Base-by-base conservation (phyloP, 2,329 filamentous ascomycete genomes). In the Aspergillus quadricinctus region DNA sequence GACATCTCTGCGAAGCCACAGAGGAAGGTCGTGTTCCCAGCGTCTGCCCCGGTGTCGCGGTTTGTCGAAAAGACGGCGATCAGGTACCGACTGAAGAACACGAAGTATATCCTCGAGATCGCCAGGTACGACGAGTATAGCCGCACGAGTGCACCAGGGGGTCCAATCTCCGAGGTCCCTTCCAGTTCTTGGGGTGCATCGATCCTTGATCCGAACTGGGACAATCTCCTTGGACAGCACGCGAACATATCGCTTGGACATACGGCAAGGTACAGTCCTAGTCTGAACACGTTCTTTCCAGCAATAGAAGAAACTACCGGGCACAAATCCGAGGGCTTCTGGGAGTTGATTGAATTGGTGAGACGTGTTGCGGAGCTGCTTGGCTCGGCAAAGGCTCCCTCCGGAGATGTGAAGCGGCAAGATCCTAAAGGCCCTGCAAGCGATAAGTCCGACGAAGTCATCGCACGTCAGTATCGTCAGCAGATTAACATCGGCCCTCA, bases 61-160 rank as follows among this genome's bases (percentile, higher is more conserved):
- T 65, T 77, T 41, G 63, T 73, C 7, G 75, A 78, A 53, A 74
- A 78, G 49, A 66, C 73, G 1, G 67, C 73, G 0, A 58, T 77
- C 28, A 67, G 68, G n/a, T 76, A 75, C 51, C 63, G 62, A 2
- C 62, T 78, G 43, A 75, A 72, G 53, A 66, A 67, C 6, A 77
- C 75, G 0, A 69, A 72, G 2, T 76, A 75, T 53, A 66, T 73
- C 8, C 66, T 79, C n/a, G 77, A 78, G 56, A 64, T 79, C 35
- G 69, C 73, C 8, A 72, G 76, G 4, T 77, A 75, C 53, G 76
- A 78, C 53, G 64, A 70, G 35, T 76, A 75, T 48, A 56, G 56
- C 35, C 65, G 63, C 8, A 51, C 28, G 2, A 52, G 53, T 10
- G 8, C 53, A 21, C 28, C 50, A 6, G 56, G 54, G 14, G 57